Evolutionary conservation across 23 red algal species (phyloP).

Genomic region (Porphyridium purpureum): DNA sequence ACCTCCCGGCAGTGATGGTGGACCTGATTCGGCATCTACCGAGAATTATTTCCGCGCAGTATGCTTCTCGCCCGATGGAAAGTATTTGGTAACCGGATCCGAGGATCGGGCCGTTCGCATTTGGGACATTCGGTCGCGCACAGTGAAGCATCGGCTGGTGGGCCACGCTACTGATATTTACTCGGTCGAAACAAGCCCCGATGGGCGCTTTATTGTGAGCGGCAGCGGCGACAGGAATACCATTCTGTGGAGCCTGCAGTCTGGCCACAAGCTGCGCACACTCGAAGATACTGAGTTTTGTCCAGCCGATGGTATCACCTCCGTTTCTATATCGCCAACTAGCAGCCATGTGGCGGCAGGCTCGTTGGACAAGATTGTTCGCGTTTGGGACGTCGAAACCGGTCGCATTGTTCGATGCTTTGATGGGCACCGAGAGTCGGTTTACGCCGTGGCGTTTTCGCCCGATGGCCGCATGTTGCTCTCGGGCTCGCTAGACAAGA

Average conservation of each 20-base stretch:
- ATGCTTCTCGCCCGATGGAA: constrained; percentile 82
- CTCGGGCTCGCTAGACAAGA: constrained; percentile 74
- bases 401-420: constrained; percentile 39
- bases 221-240: constrained; percentile 69
- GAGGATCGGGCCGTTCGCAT: constrained; percentile 86
- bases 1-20: no score
- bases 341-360: constrained; percentile 64
- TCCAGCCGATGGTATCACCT: constrained; percentile 75
- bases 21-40: no score
- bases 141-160: constrained; percentile 37
- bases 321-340: constrained; percentile 61
- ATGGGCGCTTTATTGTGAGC: constrained; percentile 61
- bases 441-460: constrained; percentile 91
- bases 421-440: constrained; percentile 73
- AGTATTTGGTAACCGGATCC: constrained; percentile 61
- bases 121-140: constrained; percentile 67
- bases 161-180: constrained; percentile 81
- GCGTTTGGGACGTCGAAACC: constrained; percentile 80
- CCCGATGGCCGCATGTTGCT: constrained; percentile 54
- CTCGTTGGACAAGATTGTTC: constrained; percentile 73
- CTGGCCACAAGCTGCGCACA: constrained; percentile 41
- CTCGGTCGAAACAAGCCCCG: constrained; percentile 61
- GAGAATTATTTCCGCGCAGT: constrained; percentile 78
- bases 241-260: constrained; percentile 74
- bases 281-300: constrained; percentile 7